These are phyloP conservation scores for Metschnikowia orientalis DNA, from an alignment of 805 yeast genomes.

Conservation along the genomic window DNA sequence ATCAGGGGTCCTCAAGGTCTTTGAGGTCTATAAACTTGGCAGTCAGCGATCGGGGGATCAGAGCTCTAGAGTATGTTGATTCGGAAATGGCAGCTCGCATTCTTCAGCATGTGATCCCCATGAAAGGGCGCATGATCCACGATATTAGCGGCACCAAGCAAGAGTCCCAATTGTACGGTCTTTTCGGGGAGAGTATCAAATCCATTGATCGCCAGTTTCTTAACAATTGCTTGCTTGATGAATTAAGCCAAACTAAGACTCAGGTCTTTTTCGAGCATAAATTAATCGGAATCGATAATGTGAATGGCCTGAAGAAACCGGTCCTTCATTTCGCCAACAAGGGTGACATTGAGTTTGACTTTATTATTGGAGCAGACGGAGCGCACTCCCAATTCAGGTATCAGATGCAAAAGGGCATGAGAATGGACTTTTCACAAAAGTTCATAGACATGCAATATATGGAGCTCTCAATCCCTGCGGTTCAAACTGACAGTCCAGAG, in stretches of 20 bases:
- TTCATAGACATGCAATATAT: conserved; percentile 81
- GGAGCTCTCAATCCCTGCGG: conserved; percentile 71
- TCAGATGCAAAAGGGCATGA: conserved; percentile 58
- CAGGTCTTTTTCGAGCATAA: conserved; percentile 53
- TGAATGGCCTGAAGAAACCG: conserved; percentile 17
- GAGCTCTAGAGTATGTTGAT: conserved; percentile 63
- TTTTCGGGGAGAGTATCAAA: conserved; percentile 78
- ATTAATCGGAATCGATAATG: conserved; percentile 38
- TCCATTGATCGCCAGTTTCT: conserved; percentile 75
- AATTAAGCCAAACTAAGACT: conserved; percentile 46
- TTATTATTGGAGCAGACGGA: conserved; percentile 83
- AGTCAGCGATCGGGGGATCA: conserved; percentile 78
- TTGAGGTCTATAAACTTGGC: conserved; percentile 81
- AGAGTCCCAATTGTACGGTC: conserved; percentile 70
- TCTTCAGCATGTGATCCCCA: conserved; percentile 64
- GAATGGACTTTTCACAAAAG: conserved; percentile 71
- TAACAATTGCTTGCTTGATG: conserved; percentile 62
- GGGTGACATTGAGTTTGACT: conserved; percentile 42
- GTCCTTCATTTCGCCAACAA: conserved; percentile 21
- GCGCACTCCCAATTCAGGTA: conserved; percentile 69
- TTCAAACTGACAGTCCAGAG: conserved; percentile 21
- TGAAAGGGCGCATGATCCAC: conserved; percentile 90
- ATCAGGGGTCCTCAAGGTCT: conserved; percentile 30
- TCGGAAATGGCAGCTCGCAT: conserved; percentile 51
- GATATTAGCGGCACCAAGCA: conserved; percentile 52